Evolutionary conservation across 2,329 filamentous ascomycete species (phyloP).

Genomic region (Xylaria sp.): DNA sequence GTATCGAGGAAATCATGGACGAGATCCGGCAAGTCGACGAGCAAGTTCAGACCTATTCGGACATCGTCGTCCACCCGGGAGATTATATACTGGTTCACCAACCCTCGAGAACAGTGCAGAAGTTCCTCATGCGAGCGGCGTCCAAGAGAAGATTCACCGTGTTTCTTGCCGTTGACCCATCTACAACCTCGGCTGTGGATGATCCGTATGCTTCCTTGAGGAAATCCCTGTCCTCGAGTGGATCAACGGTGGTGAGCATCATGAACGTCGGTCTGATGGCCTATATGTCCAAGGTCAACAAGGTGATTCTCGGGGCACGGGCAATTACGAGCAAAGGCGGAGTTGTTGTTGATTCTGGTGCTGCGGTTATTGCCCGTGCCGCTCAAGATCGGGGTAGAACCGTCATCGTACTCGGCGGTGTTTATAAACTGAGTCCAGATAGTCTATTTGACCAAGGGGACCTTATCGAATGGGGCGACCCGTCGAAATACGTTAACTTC

Average conservation of each 20-base stretch:
- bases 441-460: constrained; percentile 82
- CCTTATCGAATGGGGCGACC: constrained; percentile 84
- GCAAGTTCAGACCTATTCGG: constrained; percentile 84
- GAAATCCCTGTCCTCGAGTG: constrained; percentile 76
- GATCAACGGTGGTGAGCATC: constrained; percentile 81
- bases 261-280: constrained; percentile 86
- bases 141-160: constrained; percentile 91
- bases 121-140: constrained; percentile 85
- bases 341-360: constrained; percentile 82
- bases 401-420: constrained; percentile 85
- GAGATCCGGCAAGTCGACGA: constrained; percentile 92
- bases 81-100: constrained; percentile 91
- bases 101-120: constrained; percentile 83
- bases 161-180: constrained; percentile 72
- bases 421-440: constrained; percentile 92
- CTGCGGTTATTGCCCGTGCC: constrained; percentile 78
- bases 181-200: constrained; percentile 41
- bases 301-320: constrained; percentile 88
- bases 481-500: constrained; percentile 75
- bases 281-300: constrained; percentile 93
- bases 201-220: constrained; percentile 60
- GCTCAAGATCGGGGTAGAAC: constrained; percentile 81
- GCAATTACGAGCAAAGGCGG: constrained; percentile 88
- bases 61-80: constrained; percentile 90
- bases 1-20: constrained; percentile 94